These are phyloP conservation scores for Aechmea fasciata DNA, from an alignment of 176 grass and related monocot species.

Conservation along the genomic window DNA sequence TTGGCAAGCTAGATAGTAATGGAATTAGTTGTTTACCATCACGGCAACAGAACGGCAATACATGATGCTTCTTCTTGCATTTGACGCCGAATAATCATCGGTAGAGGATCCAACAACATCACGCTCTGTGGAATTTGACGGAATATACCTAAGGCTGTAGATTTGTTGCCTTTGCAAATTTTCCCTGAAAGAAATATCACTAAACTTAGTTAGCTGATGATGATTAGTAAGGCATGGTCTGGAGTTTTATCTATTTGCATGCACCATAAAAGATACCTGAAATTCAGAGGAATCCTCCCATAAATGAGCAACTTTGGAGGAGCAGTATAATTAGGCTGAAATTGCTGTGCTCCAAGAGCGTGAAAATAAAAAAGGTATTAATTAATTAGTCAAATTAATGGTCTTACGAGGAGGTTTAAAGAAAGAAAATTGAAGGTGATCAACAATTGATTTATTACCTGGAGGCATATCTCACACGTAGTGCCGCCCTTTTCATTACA, in stretches of 20 bases:
- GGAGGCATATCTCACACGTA: conserved; percentile 76
- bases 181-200: conserved; percentile 12
- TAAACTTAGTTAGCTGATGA: neutral
- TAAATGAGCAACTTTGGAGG: conserved; percentile 40
- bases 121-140: conserved; percentile 18
- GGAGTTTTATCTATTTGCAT: neutral
- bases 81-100: conserved; percentile 17
- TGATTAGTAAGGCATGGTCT: neutral
- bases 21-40: conserved; percentile 25
- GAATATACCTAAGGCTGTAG: conserved; percentile 27
- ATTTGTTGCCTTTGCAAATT: conserved; percentile 24
- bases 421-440: neutral
- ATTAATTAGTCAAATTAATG: neutral
- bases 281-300: conserved; percentile 45
- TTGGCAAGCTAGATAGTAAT: neutral
- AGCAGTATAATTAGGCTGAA: conserved; percentile 37
- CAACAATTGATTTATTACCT: conserved; percentile 44
- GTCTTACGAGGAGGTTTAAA: neutral
- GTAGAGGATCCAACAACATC: conserved; percentile 15
- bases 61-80: conserved; percentile 20
- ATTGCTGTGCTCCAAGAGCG: conserved; percentile 33
- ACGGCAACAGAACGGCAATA: conserved; percentile 46
- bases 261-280: conserved; percentile 27
- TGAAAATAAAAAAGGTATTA: too few species aligned
- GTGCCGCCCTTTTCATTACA: conserved; percentile 84